A percentile compares a stretch with the other conserved stretches of the same genome.
These are phyloP conservation scores for Sporothrix sp. DNA, from an alignment of 2,329 filamentous ascomycete species.

Conservation along the genomic window DNA sequence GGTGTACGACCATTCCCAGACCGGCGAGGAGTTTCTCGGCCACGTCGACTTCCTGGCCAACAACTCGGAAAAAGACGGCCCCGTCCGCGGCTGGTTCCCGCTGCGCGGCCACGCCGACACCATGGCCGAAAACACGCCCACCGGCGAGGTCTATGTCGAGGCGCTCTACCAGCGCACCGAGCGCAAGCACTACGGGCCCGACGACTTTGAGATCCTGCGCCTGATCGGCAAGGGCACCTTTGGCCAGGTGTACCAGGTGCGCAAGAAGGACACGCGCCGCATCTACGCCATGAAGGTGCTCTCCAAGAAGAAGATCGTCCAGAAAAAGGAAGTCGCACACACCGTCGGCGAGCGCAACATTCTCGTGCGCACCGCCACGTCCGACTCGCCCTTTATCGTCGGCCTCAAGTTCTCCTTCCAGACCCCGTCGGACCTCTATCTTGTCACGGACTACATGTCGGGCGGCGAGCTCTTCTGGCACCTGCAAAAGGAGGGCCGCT, in stretches of 20 bases:
- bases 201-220: conserved; percentile 91
- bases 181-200: conserved; percentile 85
- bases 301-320: conserved; percentile 98
- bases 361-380: conserved; percentile 86
- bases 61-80: conserved; percentile 55
- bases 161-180: conserved; percentile 79
- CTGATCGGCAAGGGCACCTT: conserved; percentile 98
- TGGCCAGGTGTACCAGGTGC: conserved; percentile 95
- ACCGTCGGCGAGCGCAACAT: conserved; percentile 97
- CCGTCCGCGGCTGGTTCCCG: conserved; percentile 76
- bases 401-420: conserved; percentile 98
- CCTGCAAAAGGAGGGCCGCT: conserved; percentile 90
- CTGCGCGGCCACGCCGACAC: conserved; percentile 68
- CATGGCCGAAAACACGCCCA: conserved; percentile 58
- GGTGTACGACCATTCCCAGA: conserved; percentile 70
- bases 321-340: conserved; percentile 98
- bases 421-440: conserved; percentile 87
- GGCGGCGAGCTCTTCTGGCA: conserved; percentile 98
- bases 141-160: conserved; percentile 83
- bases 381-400: conserved; percentile 95
- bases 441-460: conserved; percentile 99
- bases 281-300: conserved; percentile 99
- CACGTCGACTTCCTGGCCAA: conserved; percentile 72
- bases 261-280: conserved; percentile 89
- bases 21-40: conserved; percentile 79